Evolutionary conservation across 1,284 basidiomycete species (phyloP), one percentile per base, ranked within the genome.

Genomic region (Leccinum huronense): DNA sequence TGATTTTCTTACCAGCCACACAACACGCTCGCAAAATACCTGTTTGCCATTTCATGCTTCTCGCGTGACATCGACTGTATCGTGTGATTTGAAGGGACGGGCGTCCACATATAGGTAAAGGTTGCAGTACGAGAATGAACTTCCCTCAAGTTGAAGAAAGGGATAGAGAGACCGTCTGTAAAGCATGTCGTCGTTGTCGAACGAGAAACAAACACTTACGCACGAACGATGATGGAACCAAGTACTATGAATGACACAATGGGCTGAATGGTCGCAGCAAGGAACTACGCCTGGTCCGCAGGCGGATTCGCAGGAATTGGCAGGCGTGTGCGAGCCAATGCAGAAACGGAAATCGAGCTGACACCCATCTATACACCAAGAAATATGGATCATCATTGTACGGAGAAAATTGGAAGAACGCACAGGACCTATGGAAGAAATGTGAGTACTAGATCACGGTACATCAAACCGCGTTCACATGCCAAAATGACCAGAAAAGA

Each of bases 401-500:
- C 27, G 27, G 56, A 56, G 66, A 27, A 48, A 27, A 2, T 9
- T 55, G 38, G 6, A 56, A 45, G 57, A 65, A 73, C 84, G 75
- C 71, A 88, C 86, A 63, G 87, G 86, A 57, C 87, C 85, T 87
- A 59, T 57, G 40, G 4, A 65, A 27, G 9, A 64, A 51, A 51
- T 1, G 34, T 68, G 54, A 66, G 62, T 53, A 19, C 5, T 33
- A 9, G 38, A n/a, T 48, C 65, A 42, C 58, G 57, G 8, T 57
- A 65, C 19, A 58, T 4, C 2, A 30, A 31, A 23, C 40, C 8
- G 8, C 16, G 30, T 33, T 57, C 13, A 30, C 72, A 30, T 68
- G 87, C 91, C 94, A 74, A 96, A 96, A 80, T 96, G 94, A 5
- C 95, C 95, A 23, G 81, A 83, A 73, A 97, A 96, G 1, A 93